Base-by-base conservation (phyloP, 139 green algal species). In the Deuterostichococcus epilithicus region DNA sequence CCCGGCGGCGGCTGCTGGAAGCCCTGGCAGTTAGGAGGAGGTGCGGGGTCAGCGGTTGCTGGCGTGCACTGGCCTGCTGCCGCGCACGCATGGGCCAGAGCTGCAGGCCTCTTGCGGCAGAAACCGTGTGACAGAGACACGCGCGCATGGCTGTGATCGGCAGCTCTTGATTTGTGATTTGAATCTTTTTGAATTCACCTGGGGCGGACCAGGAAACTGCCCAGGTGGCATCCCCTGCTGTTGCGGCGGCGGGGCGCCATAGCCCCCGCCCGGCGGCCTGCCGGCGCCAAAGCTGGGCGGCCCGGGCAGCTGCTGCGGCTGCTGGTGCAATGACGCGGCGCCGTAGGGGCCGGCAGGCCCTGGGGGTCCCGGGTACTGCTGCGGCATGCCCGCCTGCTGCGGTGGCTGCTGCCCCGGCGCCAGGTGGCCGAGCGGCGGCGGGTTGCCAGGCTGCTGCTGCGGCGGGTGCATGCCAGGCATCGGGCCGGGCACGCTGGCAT, bases 361-460 rank as follows among this genome's bases (percentile, higher is more conserved):
- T 52, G 52, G 52, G 3, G 52, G 52, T 20, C 52, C 52, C 5
- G 52, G 52, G 52, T n/a, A 63, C 18, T 63, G 52, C 3, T 13
- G 52, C 28, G 3, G 15, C 66, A 71, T 71, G 20, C 2, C 20
- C 66, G 66, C 23, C 23, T 20, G 76, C 70, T 35, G 32, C 23
- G 30, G 76, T 5, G 71, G 82, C 76, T 79, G 78, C 78, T 81
- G 83, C 37, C 77, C 79, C 68, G 23, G 44, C 36, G 59, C 59
- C 37, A 32, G 83, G 77, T 38, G 69, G 58, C 72, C 74, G 26
- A 35, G n/a, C 42, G 47, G 59, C 20, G 42, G 75, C n/a, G 42
- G 68, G 5, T 36, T 10, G 28, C 30, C 37, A 8, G 59, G 25
- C 59, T 67, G 59, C 59, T 67, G 59, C 59, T 67, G 59, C 15